Conservation (phyloP, 352 stramenopile genomes). For the Phytophthora rubi region DNA sequence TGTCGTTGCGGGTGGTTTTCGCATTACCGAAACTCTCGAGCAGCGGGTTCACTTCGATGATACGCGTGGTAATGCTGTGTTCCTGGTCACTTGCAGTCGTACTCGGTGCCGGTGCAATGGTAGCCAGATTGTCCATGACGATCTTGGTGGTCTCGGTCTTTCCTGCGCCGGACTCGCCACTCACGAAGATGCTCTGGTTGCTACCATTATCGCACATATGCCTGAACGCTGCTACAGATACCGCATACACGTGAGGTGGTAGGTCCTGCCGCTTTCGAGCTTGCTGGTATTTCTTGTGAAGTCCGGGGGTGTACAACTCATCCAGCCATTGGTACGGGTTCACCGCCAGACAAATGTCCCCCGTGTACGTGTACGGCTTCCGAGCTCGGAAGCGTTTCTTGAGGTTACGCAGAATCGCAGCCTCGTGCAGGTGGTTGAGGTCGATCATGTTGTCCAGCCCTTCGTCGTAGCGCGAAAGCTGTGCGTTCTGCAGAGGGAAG, state of each 20-base stretch:
- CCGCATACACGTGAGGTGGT: slow-evolving; percentile 76
- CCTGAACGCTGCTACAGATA: slow-evolving; percentile 71
- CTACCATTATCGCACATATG: slow-evolving; percentile 58
- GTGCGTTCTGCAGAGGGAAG: slow-evolving; percentile 75
- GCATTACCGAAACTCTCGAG: slow-evolving; percentile 99
- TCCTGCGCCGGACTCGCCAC: slow-evolving; percentile 87
- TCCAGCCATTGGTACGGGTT: slow-evolving; percentile 95
- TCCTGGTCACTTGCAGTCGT: slow-evolving; percentile 24
- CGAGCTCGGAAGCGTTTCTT: slow-evolving; percentile 75
- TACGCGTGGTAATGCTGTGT: slow-evolving; percentile 77
- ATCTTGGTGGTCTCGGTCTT: slow-evolving; percentile 97
- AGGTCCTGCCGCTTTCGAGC: slow-evolving; percentile 51
- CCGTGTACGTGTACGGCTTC: slow-evolving; percentile 95
- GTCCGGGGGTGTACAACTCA: slow-evolving; percentile 75
- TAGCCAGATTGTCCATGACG: slow-evolving; percentile 86
- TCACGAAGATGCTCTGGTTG: slow-evolving; percentile 91
- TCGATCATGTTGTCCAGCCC: slow-evolving; percentile 83
- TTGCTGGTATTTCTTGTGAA: slow-evolving; percentile 71
- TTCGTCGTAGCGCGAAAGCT: slow-evolving; percentile 23
- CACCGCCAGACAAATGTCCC: slow-evolving; percentile 96
- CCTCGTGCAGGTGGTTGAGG: slow-evolving; percentile 89
- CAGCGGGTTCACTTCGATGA: slow-evolving; percentile 97
- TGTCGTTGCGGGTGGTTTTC: slow-evolving; percentile 97
- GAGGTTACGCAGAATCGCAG: slow-evolving; percentile 91
- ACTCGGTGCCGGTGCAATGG: slow-evolving; percentile 50